Conservation (phyloP, 2,329 filamentous ascomycete species). For the Thielaviopsis punctulata region DNA sequence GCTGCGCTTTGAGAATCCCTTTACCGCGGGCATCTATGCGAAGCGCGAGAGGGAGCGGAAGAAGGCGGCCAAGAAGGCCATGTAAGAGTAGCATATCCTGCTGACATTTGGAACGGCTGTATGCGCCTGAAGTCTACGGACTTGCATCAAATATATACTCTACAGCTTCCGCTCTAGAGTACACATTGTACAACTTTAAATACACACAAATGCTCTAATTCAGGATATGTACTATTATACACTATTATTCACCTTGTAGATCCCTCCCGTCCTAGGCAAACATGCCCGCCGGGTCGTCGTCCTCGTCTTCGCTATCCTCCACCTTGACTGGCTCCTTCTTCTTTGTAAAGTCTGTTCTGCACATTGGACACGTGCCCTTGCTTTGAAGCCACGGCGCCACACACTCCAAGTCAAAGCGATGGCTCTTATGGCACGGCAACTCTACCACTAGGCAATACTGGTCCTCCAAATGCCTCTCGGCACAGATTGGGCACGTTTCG, state of each 20-base stretch:
- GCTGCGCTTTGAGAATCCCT: constrained; percentile 78
- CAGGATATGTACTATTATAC: neutral
- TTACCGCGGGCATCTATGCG: constrained; percentile 82
- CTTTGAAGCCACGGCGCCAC: constrained; percentile 47
- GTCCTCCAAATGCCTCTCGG: constrained; percentile 43
- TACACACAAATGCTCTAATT: no score
- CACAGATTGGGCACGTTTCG: constrained; percentile 45
- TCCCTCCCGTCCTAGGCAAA: constrained; percentile 21
- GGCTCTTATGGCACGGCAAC: constrained; percentile 41
- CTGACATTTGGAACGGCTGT: no score
- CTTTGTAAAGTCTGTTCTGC: constrained; percentile 40
- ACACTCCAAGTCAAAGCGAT: constrained; percentile 50
- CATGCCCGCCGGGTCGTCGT: constrained; percentile 33
- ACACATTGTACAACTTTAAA: no score
- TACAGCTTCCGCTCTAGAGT: no score
- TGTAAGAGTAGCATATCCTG: constrained; percentile 1
- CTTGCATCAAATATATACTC: neutral
- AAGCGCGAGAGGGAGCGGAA: constrained; percentile 53
- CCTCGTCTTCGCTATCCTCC: constrained; percentile 32
- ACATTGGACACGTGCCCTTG: constrained; percentile 48
- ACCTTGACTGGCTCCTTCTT: constrained; percentile 30
- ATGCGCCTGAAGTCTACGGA: no score
- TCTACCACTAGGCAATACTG: constrained; percentile 45
- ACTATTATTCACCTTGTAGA: neutral
- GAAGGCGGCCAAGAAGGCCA: constrained; percentile 24